phyloP scores from a whole-genome alignment of 805 yeast genomes.

The Candida corydali region DNA sequence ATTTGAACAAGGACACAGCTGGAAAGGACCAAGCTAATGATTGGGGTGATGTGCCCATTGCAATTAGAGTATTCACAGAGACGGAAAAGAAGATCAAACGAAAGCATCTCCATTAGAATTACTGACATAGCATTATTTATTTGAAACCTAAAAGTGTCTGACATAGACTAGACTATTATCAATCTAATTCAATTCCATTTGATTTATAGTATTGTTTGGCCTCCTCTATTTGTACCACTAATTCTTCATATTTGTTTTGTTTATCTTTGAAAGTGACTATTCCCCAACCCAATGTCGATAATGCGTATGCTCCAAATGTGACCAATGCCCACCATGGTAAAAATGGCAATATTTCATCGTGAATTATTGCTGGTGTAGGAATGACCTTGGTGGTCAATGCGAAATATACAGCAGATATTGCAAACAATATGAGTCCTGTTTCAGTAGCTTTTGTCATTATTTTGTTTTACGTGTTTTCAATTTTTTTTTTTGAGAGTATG shows the following conservation, averaged over 20 bases:
- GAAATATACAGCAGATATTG: conserved; percentile 49
- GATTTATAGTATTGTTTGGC: conserved; percentile 56
- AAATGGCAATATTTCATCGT: conserved; percentile 55
- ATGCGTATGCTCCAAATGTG: conserved; percentile 63
- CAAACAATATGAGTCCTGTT: conserved; percentile 43
- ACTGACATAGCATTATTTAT: too few relatives aligned
- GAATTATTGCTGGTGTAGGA: conserved; percentile 49
- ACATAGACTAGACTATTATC: conserved; percentile 6
- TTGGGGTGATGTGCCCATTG: conserved; percentile 60
- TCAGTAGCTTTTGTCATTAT: conserved; percentile 68
- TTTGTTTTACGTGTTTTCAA: not conserved
- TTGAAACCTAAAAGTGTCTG: too few relatives aligned
- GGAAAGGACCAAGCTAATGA: conserved; percentile 22
- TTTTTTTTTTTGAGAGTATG: not conserved
- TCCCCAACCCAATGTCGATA: conserved; percentile 66
- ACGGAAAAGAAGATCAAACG: conserved; percentile 63
- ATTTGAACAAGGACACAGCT: conserved; percentile 8
- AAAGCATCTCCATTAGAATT: too few relatives aligned
- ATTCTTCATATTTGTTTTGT: conserved; percentile 60
- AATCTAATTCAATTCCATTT: conserved; percentile 52
- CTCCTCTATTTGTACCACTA: conserved; percentile 53
- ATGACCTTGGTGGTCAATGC: conserved; percentile 48
- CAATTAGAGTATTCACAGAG: conserved; percentile 78
- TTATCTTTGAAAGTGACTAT: conserved; percentile 68
- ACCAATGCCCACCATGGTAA: conserved; percentile 71